A percentile compares a stretch with the other conserved stretches of the same genome.
phyloP scores from a whole-genome alignment of 1,284 basidiomycete genomes.

The Neolentinus lepideus region DNA sequence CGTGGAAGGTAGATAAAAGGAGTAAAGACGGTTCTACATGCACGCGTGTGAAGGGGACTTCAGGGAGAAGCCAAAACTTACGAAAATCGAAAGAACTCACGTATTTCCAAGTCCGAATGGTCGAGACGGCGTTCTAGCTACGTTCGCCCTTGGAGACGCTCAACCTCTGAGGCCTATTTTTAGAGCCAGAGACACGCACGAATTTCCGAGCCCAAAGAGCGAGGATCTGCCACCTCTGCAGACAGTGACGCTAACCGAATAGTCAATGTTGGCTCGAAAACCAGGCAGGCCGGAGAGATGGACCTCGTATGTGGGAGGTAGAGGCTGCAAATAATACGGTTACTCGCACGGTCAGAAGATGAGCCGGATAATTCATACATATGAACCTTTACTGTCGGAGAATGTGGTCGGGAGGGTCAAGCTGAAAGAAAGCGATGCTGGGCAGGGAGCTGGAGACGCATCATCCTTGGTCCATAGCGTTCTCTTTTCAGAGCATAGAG shows the following conservation, averaged over 20 bases:
- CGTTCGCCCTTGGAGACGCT: not conserved
- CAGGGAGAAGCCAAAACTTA: not conserved
- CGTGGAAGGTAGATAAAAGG: slow-evolving; percentile 62
- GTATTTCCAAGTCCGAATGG: slow-evolving; percentile 32
- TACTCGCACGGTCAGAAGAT: slow-evolving; percentile 3
- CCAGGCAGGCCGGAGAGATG: slow-evolving; percentile 62
- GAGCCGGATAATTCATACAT: slow-evolving; percentile 34
- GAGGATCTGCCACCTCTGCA: slow-evolving; percentile 31
- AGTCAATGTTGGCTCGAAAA: slow-evolving; percentile 53
- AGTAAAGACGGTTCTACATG: slow-evolving; percentile 43
- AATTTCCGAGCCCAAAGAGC: slow-evolving; percentile 32
- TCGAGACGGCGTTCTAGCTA: slow-evolving; percentile 15
- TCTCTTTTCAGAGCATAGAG: slow-evolving; percentile 42
- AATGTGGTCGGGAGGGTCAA: slow-evolving; percentile 53
- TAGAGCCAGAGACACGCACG: slow-evolving; percentile 16
- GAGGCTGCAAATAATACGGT: slow-evolving; percentile 30
- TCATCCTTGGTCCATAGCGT: slow-evolving; percentile 51
- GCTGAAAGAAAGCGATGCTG: slow-evolving; percentile 43
- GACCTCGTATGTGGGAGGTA: slow-evolving; percentile 58
- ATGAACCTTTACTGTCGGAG: slow-evolving; percentile 42
- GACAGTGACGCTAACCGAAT: slow-evolving; percentile 43
- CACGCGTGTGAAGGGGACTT: slow-evolving; percentile 1
- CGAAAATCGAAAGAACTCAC: slow-evolving; percentile 9
- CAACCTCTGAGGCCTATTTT: not conserved
- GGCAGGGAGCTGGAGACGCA: slow-evolving; percentile 32